Evolutionary conservation across 164 flowering plant genomes (phyloP).

Genomic region (Aristolochia californica): DNA sequence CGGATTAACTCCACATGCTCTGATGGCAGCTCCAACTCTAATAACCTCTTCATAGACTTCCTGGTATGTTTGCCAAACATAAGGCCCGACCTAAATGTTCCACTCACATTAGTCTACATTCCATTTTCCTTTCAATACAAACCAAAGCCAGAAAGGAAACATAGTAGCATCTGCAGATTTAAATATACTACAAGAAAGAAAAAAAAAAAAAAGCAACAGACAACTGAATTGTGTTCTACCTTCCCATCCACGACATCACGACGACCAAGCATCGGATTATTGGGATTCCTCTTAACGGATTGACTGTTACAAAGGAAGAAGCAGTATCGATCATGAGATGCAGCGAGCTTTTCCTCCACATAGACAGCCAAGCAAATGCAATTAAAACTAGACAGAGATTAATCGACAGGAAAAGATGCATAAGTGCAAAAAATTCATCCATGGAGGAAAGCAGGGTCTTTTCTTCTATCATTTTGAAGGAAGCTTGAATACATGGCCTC

Average conservation of each 20-base stretch:
- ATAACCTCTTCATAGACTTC: slow-evolving; percentile 58
- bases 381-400: no score
- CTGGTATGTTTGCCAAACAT: slow-evolving; percentile 67
- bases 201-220: not conserved
- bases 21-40: slow-evolving; percentile 66
- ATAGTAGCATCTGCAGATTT: no score
- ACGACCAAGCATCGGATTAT: slow-evolving; percentile 58
- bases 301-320: slow-evolving; percentile 26
- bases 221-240: slow-evolving; percentile 23
- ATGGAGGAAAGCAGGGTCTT: no score
- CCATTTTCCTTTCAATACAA: no score
- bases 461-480: no score
- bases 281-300: slow-evolving; percentile 49
- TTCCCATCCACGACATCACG: slow-evolving; percentile 61
- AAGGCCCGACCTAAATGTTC: slow-evolving; percentile 50
- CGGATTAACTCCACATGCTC: slow-evolving; percentile 55
- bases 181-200: no score
- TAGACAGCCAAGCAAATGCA: no score
- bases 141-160: no score
- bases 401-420: no score
- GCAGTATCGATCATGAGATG: not conserved
- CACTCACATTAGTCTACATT: not conserved
- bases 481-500: no score
- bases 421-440: no score
- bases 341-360: not conserved